These are phyloP conservation scores for Crithidia sp. DNA, from an alignment of 208 protist genomes.

Conservation along the genomic window DNA sequence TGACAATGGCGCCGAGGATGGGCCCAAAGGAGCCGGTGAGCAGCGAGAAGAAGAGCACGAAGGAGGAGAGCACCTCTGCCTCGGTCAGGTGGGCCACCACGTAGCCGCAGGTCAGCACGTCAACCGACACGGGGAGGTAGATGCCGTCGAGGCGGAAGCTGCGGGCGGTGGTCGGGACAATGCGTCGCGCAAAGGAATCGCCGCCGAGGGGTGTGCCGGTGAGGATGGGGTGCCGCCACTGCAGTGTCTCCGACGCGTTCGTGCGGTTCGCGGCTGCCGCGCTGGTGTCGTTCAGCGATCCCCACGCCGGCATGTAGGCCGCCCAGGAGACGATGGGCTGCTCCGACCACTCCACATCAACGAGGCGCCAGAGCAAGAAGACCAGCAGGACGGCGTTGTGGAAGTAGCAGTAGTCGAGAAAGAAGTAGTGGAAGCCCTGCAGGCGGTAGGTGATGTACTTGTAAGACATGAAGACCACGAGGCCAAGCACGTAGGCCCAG, in stretches of 20 bases:
- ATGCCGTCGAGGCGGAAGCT: constrained; percentile 42
- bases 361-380: constrained; percentile 60
- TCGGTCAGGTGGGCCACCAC: constrained; percentile 41
- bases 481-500: constrained; percentile 62
- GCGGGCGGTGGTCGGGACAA: constrained; percentile 19
- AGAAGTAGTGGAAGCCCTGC: constrained; percentile 70
- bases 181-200: constrained; percentile 23
- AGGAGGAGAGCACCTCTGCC: constrained; percentile 49
- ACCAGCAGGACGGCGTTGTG: constrained; percentile 59
- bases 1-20: constrained; percentile 61
- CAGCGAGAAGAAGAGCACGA: constrained; percentile 60
- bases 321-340: constrained; percentile 53
- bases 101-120: constrained; percentile 51
- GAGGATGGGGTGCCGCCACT: constrained; percentile 27
- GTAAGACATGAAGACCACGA: constrained; percentile 57
- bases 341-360: constrained; percentile 60
- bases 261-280: constrained; percentile 4
- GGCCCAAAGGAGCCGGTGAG: constrained; percentile 64
- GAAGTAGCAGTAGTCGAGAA: constrained; percentile 83
- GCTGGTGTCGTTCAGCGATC: constrained; percentile 3
- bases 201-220: constrained; percentile 20
- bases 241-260: constrained; percentile 4
- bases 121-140: constrained; percentile 50
- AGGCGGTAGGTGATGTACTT: constrained; percentile 67
- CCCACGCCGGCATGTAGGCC: constrained; percentile 29